Evolutionary conservation across 176 grass and related monocot genomes (phyloP).

Genomic region (Paspalum notatum): DNA sequence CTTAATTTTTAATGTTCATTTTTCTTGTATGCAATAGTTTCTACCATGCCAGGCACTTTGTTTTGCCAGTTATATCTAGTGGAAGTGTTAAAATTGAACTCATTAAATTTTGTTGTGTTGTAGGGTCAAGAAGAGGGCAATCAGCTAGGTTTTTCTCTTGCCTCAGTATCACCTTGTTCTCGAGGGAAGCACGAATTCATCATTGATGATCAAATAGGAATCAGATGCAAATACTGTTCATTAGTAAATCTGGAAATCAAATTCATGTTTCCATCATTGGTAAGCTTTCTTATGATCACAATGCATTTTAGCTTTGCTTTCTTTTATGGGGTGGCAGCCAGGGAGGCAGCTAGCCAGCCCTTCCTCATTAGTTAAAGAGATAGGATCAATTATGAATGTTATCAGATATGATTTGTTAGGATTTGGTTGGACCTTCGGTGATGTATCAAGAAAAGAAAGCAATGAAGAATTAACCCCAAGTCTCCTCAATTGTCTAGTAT

Average conservation of each 20-base stretch:
- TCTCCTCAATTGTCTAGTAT: too few relatives aligned
- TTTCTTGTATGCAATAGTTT: slow-evolving; percentile 14
- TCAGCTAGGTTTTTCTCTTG: slow-evolving; percentile 33
- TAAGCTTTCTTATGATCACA: slow-evolving; percentile 43
- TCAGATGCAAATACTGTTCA: slow-evolving; percentile 68
- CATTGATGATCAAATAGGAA: slow-evolving; percentile 65
- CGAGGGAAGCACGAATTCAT: slow-evolving; percentile 68
- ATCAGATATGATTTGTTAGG: too few relatives aligned
- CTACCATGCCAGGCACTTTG: background rate
- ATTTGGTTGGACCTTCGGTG: too few relatives aligned
- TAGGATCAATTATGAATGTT: too few relatives aligned
- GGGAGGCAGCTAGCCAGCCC: too few relatives aligned
- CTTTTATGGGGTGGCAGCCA: too few relatives aligned
- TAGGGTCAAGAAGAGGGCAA: slow-evolving; percentile 41
- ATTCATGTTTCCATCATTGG: slow-evolving; percentile 60
- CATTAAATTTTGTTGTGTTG: slow-evolving; percentile 41
- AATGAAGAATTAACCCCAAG: too few relatives aligned
- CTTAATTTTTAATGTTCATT: slow-evolving; percentile 24
- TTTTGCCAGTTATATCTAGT: slow-evolving; percentile 25
- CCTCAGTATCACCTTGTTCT: slow-evolving; percentile 48
- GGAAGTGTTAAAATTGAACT: slow-evolving; percentile 19
- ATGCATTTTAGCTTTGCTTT: slow-evolving; percentile 10
- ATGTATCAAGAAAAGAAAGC: too few relatives aligned
- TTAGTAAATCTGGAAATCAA: slow-evolving; percentile 68
- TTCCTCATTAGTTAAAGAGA: too few relatives aligned